phyloP scores from a whole-genome alignment of 495 filamentous ascomycete genomes.

The Pseudoneurospora amorphoporcata region DNA sequence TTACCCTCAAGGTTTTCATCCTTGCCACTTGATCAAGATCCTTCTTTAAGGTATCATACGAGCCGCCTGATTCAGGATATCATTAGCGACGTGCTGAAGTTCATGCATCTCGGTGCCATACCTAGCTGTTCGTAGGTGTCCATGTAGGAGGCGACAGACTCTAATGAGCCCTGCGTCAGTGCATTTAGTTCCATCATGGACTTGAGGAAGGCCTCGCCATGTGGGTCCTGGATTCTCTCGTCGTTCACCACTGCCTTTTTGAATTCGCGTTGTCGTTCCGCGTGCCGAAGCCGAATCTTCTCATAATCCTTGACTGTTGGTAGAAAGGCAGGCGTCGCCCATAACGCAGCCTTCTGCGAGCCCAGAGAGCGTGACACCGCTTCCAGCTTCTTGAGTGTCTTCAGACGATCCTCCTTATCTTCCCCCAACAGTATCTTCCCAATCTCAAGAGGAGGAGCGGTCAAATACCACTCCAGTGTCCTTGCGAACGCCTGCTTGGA shows the following conservation, averaged over 20 bases:
- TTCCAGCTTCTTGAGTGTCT: conserved; percentile 19
- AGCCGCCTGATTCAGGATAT: conserved; percentile 4
- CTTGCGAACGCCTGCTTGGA: conserved; percentile 6
- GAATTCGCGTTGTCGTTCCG: not conserved
- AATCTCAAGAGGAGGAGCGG: conserved; percentile 2
- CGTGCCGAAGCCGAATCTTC: not conserved
- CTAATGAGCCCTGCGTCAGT: not conserved
- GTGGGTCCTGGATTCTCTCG: not conserved
- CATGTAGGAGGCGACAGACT: not conserved
- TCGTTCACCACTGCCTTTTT: not conserved
- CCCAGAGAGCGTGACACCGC: conserved; percentile 16
- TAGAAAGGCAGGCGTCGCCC: not conserved
- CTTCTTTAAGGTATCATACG: not conserved
- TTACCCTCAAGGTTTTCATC: conserved; percentile 13
- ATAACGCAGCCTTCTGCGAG: conserved; percentile 6
- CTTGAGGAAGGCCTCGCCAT: not conserved
- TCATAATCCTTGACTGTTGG: not conserved
- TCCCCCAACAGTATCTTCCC: conserved; percentile 11
- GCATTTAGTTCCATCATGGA: not conserved
- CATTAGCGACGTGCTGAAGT: not conserved
- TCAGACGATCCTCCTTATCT: conserved; percentile 4
- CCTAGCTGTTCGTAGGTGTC: not conserved
- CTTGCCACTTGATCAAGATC: conserved; percentile 4
- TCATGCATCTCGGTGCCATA: not conserved
- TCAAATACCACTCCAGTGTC: conserved; percentile 27